phyloP scores from a whole-genome alignment of 2,329 filamentous ascomycete species.

The Epichloe festucae region DNA sequence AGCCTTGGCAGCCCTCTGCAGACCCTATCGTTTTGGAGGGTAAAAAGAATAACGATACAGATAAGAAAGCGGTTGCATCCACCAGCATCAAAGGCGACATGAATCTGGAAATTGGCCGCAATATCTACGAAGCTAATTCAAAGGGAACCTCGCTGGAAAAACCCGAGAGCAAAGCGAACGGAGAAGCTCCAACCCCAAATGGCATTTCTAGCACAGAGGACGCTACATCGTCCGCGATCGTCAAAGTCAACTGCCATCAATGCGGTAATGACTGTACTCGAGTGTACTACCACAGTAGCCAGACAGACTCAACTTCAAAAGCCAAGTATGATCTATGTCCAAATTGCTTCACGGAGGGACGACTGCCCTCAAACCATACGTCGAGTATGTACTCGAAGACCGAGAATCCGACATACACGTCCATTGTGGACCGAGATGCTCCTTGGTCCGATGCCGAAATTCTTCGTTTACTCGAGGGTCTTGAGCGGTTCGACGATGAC shows the following conservation, averaged over 20 bases:
- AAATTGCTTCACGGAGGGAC: conserved; percentile 74
- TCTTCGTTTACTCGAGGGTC: conserved; percentile 74
- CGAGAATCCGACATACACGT: conserved; percentile 74
- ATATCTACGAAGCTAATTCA: conserved; percentile 86
- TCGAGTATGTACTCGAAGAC: conserved; percentile 76
- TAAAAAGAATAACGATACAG: conserved; percentile 53
- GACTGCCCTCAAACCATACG: conserved; percentile 67
- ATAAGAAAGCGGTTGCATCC: conserved; percentile 54
- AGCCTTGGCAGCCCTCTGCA: conserved; percentile 85
- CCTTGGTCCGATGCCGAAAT: conserved; percentile 87
- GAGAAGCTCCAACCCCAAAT: conserved; percentile 56
- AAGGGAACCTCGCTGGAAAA: conserved; percentile 62
- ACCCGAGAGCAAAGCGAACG: conserved; percentile 59
- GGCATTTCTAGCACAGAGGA: conserved; percentile 47
- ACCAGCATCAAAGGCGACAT: conserved; percentile 63
- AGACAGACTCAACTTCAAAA: conserved; percentile 46
- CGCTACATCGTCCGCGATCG: conserved; percentile 50
- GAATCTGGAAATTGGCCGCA: conserved; percentile 85
- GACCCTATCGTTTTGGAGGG: conserved; percentile 54
- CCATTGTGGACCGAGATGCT: conserved; percentile 67
- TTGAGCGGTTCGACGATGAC: conserved; percentile 90
- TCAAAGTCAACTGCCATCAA: conserved; percentile 71
- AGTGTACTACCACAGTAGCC: conserved; percentile 46
- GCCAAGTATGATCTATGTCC: conserved; percentile 82
- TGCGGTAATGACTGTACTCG: conserved; percentile 81